These are phyloP conservation scores for Ocimum tenuiflorum DNA, from an alignment of 257 asterid species.

Conservation along the genomic window DNA sequence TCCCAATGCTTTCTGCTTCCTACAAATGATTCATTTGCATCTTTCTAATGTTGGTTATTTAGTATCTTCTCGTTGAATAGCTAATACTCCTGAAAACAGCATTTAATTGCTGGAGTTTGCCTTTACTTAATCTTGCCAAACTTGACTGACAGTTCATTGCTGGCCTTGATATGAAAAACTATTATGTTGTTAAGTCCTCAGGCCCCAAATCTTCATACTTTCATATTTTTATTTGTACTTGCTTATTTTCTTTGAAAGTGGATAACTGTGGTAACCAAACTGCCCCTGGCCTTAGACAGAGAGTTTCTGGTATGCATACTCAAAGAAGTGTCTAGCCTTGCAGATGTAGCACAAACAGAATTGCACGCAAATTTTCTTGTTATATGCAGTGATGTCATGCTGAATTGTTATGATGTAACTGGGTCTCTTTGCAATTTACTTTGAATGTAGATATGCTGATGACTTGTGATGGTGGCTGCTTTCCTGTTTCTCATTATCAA, in stretches of 20 bases:
- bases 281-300: background rate
- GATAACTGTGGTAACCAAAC: background rate
- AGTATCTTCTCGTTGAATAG: background rate
- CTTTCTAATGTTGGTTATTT: background rate
- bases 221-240: background rate
- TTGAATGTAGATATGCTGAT: background rate
- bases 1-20: background rate
- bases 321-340: background rate
- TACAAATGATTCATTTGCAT: background rate
- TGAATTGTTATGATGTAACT: conserved; percentile 1
- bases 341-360: background rate
- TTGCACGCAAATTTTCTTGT: background rate
- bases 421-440: background rate
- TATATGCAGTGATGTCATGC: background rate
- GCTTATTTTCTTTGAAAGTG: background rate
- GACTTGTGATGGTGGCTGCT: conserved; percentile 2
- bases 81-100: background rate
- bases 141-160: background rate
- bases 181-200: background rate
- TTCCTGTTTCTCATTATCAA: background rate
- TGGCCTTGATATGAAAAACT: background rate
- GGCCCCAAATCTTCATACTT: background rate
- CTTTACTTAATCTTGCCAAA: background rate
- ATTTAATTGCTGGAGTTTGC: background rate
- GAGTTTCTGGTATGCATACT: background rate